Evolutionary conservation across 257 asterid species (phyloP).

Genomic region (Gardenia jasminoides): DNA sequence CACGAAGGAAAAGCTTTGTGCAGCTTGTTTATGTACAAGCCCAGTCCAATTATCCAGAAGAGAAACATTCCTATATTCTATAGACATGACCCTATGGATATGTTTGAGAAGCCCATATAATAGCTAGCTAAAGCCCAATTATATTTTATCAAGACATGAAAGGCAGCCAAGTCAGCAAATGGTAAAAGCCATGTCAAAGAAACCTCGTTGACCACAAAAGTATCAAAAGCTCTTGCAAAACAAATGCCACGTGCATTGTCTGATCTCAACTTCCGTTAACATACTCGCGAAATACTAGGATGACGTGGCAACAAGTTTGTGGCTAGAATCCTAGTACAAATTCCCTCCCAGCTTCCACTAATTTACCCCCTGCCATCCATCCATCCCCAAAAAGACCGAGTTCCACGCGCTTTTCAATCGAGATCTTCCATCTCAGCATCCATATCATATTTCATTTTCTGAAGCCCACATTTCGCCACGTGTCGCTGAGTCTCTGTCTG

Average conservation of each 20-base stretch:
- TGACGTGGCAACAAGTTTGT: slow-evolving; percentile 20
- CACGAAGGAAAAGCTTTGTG: no score
- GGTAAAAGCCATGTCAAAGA: no score
- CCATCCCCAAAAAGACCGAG: slow-evolving; percentile 37
- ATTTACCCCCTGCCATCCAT: neutral
- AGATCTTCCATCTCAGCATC: slow-evolving; percentile 32
- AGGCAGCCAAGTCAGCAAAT: no score
- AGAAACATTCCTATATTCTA: no score
- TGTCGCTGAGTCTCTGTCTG: slow-evolving; percentile 21
- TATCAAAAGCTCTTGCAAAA: neutral
- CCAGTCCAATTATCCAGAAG: no score
- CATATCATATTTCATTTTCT: slow-evolving; percentile 9
- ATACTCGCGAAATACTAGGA: neutral
- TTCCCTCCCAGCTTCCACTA: neutral
- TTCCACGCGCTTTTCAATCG: slow-evolving; percentile 27
- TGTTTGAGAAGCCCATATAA: no score
- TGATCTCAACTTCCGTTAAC: neutral
- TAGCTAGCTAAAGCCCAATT: no score
- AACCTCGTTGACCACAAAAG: no score
- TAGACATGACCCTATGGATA: no score
- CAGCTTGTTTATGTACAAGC: no score
- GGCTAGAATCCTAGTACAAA: neutral
- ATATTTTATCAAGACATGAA: no score
- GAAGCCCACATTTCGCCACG: slow-evolving; percentile 24
- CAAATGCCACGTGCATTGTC: neutral